Conservation (phyloP, 202 grass and related monocot species). For the Musa balbisiana region DNA sequence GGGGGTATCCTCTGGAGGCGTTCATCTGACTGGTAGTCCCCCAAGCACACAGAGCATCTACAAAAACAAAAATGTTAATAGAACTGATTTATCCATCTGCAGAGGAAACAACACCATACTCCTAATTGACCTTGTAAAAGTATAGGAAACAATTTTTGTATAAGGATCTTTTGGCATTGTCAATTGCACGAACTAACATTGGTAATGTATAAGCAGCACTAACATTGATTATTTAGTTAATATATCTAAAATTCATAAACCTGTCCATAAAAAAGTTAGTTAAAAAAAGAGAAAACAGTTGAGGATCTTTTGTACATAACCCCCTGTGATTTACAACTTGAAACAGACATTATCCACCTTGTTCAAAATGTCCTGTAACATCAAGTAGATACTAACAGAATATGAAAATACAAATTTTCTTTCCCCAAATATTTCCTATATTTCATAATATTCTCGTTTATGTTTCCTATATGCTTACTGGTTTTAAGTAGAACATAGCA, state of each 20-base stretch:
- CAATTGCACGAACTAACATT: neutral
- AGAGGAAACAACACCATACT: neutral
- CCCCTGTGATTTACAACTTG: no score
- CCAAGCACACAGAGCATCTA: constrained; percentile 92
- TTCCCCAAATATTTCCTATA: no score
- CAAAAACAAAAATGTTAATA: constrained; percentile 12
- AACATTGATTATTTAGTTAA: neutral
- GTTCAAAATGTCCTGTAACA: no score
- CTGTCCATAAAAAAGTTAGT: no score
- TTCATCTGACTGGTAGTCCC: constrained; percentile 82
- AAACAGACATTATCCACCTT: no score
- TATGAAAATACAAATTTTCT: no score
- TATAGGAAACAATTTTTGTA: neutral
- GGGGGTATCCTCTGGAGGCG: constrained; percentile 76
- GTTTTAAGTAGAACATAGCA: no score
- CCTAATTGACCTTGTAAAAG: neutral
- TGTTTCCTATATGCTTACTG: no score
- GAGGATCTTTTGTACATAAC: neutral
- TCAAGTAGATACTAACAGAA: no score
- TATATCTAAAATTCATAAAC: neutral
- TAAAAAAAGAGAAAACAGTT: neutral
- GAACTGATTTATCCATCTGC: neutral
- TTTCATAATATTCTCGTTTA: no score
- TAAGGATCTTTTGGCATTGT: neutral
- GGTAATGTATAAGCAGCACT: neutral